Conservation (phyloP, 192 early-diverging fungal species). For the Haplosporangium gracile region DNA sequence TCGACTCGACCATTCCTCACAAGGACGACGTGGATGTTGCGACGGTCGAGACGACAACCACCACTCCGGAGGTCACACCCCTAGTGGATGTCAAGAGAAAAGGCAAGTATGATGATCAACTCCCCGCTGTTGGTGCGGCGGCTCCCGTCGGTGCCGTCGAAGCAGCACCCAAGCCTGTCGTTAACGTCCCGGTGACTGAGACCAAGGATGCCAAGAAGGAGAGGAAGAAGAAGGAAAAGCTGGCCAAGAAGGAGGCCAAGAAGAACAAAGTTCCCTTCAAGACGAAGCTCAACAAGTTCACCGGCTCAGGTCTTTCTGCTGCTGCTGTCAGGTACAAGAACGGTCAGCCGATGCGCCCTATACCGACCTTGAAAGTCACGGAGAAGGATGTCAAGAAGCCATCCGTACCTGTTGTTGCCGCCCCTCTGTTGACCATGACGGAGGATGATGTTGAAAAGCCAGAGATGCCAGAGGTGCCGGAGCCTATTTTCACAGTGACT, state of each 20-base stretch:
- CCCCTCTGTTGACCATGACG: not conserved
- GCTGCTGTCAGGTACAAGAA: constrained; percentile 19
- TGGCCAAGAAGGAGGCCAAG: constrained; percentile 3
- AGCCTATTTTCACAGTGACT: constrained; percentile 1
- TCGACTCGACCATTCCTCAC: not conserved
- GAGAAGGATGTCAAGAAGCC: constrained; percentile 34
- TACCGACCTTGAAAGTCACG: not conserved
- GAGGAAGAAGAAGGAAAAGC: constrained; percentile 2
- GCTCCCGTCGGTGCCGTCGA: not conserved
- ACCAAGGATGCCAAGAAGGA: constrained; percentile 12
- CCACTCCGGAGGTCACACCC: not conserved
- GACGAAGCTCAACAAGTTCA: not conserved
- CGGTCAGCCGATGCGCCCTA: not conserved
- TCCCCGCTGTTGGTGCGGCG: not conserved
- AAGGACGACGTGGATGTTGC: not conserved
- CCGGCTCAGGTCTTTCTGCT: not conserved
- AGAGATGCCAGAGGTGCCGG: not conserved
- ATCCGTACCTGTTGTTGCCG: not conserved
- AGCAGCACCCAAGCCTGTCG: not conserved
- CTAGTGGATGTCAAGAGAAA: not conserved
- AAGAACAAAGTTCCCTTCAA: not conserved
- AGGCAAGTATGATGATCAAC: not conserved
- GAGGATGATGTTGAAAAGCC: constrained; percentile 47
- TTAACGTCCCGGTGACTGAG: not conserved
- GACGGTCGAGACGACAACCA: not conserved